These are phyloP conservation scores for Mucor mucedo DNA, from an alignment of 371 early-diverging fungal genomes.

Conservation along the genomic window DNA sequence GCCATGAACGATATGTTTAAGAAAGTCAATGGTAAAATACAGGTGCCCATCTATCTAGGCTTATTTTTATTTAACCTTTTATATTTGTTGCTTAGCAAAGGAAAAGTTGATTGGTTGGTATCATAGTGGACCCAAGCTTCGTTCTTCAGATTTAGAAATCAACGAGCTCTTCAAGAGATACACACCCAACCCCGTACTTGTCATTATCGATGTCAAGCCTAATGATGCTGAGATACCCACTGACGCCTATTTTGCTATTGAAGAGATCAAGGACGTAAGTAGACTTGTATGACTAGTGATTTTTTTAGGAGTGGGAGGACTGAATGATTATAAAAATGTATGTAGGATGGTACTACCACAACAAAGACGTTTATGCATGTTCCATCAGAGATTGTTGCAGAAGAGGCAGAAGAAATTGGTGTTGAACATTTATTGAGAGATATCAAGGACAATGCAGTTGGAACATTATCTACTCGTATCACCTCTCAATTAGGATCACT, in stretches of 20 bases:
- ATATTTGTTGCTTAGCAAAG: conserved; percentile 67
- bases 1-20: conserved; percentile 99
- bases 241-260: conserved; percentile 94
- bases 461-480: conserved; percentile 89
- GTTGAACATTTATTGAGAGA: conserved; percentile 99
- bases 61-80: background rate
- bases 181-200: conserved; percentile 93
- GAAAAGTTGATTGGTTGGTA: conserved; percentile 99
- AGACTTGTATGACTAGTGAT: too few species aligned
- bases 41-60: background rate
- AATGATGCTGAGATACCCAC: conserved; percentile 93
- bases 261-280: conserved; percentile 89
- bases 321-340: background rate
- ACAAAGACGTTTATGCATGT: conserved; percentile 96
- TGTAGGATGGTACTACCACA: conserved; percentile 92
- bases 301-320: too few species aligned
- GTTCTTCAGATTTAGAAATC: conserved; percentile 98
- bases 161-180: conserved; percentile 97
- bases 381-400: conserved; percentile 95
- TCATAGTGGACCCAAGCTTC: conserved; percentile 98
- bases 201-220: conserved; percentile 95
- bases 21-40: conserved; percentile 93
- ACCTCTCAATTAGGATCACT: conserved; percentile 88
- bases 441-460: conserved; percentile 96
- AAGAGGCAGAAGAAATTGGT: conserved; percentile 99